Evolutionary conservation across 2,329 filamentous ascomycete species (phyloP).

Genomic region (Didymella glomerata): DNA sequence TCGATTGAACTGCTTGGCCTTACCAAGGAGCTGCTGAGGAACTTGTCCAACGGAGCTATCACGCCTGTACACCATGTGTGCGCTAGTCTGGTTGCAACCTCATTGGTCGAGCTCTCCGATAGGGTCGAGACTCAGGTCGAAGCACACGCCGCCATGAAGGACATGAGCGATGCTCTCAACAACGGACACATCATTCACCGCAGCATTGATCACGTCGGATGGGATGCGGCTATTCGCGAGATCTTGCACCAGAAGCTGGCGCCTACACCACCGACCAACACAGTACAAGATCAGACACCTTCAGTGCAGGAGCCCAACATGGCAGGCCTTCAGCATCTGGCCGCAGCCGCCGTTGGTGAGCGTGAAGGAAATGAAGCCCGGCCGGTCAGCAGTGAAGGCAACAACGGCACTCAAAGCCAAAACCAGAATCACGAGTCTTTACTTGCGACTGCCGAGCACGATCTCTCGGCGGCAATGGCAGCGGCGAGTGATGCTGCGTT

Average conservation of each 20-base stretch:
- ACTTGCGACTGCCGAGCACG: conserved; percentile 39
- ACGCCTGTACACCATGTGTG: conserved; percentile 50
- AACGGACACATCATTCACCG: conserved; percentile 46
- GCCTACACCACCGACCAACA: conserved; percentile 30
- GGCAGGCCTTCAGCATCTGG: conserved; percentile 50
- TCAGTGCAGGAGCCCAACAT: conserved; percentile 47
- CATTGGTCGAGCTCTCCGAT: conserved; percentile 46
- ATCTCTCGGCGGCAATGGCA: conserved; percentile 49
- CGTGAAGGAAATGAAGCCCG: conserved; percentile 42
- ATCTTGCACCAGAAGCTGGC: conserved; percentile 43
- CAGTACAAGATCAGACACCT: conserved; percentile 35
- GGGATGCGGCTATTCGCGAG: conserved; percentile 48
- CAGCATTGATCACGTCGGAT: conserved; percentile 43
- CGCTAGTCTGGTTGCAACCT: conserved; percentile 47
- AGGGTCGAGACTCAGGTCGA: conserved; percentile 48
- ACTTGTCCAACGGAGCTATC: conserved; percentile 37
- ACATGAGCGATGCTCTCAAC: conserved; percentile 45
- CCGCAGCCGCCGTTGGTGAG: conserved; percentile 51
- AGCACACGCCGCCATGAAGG: conserved; percentile 48
- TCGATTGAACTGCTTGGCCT: conserved; percentile 38
- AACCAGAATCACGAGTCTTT: conserved; percentile 23
- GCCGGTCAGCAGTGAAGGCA: conserved; percentile 40
- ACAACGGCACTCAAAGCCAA: conserved; percentile 12
- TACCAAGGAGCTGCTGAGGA: conserved; percentile 43
- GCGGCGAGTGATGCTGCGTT: conserved; percentile 49